Evolutionary conservation across 352 stramenopile species (phyloP), one percentile per base, ranked within the genome.

Genomic region (Blastocystis sp.): DNA sequence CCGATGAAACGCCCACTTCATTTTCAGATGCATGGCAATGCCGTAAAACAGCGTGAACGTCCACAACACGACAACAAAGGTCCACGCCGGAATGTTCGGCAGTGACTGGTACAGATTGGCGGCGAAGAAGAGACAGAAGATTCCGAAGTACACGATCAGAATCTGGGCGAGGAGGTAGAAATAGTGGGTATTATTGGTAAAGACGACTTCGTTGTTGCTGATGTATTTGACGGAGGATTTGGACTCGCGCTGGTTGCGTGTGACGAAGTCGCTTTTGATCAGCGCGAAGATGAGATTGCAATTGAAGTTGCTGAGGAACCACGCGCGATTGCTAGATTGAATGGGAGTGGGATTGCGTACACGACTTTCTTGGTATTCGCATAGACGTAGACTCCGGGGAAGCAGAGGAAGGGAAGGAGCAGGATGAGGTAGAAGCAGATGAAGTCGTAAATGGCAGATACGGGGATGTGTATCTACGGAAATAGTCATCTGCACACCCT

Each of bases 251-350:
- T 52, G 52, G 34, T 11, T 66, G 34, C 71, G 71, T 10, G 71
- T 81, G 9, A 81, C 71, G 62, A 65, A 81, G 38, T 81, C 71
- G 19, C 45, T 23, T 28, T 81, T 81, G 23, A 81, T 81, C 21
- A 66, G 19, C 19, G 52, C 28, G 52, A 81, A 81, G 59, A 81
- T 81, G 23, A 81, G 45, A 64, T 81, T 81, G 28, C 40, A 64
- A 28, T 64, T 81, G 38, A 81, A 81, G 21, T 81, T 64, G 52
- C 71, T 81, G 17, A 81, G n/a, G 40, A 81, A 81, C 71, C 71
- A 81, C 71, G 66, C 28, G 7, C n/a, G 71, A 19, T 43, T 56
- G 9, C 71, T 81, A 81, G 14, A 77, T 34, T 64, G 52, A 65
- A 81, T 23, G n/a, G 2, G 23, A 21, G 40, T 28, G 19, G 40